Conservation (phyloP, 208 protist genomes). For the Trichomonas tenax region DNA sequence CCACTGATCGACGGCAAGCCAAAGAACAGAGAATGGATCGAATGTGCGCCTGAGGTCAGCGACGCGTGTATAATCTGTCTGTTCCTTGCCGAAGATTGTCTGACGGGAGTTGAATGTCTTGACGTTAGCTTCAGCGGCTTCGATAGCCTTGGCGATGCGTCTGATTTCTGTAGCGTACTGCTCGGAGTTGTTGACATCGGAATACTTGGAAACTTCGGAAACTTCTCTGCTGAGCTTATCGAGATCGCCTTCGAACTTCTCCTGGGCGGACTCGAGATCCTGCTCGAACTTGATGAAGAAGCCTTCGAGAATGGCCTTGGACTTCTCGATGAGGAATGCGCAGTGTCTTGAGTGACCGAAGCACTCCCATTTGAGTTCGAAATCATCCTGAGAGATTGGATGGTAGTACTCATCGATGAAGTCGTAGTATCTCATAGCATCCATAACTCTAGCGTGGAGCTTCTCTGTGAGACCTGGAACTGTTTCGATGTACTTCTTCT, state of each 20-base stretch:
- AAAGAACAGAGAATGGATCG: conserved; percentile 27
- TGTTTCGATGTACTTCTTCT: background rate
- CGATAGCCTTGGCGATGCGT: background rate
- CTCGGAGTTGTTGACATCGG: background rate
- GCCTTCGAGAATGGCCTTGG: background rate
- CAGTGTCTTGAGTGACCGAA: background rate
- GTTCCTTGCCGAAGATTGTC: conserved; percentile 26
- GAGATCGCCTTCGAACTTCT: conserved; percentile 1
- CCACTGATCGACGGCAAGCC: conserved; percentile 13
- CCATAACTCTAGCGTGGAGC: background rate
- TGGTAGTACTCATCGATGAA: conserved; percentile 8
- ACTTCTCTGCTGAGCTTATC: background rate
- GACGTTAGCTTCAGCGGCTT: background rate
- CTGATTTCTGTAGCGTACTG: background rate
- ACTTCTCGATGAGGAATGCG: background rate
- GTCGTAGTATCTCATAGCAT: conserved; percentile 1
- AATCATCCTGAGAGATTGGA: conserved; percentile 2
- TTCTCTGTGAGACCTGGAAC: background rate
- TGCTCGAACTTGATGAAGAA: conserved; percentile 11
- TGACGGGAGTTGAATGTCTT: conserved; percentile 21
- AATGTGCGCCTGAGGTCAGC: conserved; percentile 21
- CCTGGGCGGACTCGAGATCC: background rate
- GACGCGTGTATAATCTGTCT: conserved; percentile 27
- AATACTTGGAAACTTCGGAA: background rate
- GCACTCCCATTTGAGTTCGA: background rate